These are phyloP conservation scores for Schizochytrium sp. DNA, from an alignment of 108 stramenopile genomes.

Conservation along the genomic window DNA sequence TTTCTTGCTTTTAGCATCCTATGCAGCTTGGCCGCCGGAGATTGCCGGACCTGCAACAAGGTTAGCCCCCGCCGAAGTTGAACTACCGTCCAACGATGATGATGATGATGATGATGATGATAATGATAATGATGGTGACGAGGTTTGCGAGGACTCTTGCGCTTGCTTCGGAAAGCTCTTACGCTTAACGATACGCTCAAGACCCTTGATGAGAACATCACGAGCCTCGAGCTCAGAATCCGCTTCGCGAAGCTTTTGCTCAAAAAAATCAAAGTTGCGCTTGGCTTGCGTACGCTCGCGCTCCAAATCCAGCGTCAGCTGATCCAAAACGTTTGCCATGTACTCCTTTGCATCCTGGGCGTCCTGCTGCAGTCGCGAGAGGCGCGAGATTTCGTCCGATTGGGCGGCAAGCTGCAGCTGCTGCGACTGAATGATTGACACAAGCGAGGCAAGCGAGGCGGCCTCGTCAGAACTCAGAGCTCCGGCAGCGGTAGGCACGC, in stretches of 20 bases:
- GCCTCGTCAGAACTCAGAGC: not conserved
- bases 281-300: constrained; percentile 10
- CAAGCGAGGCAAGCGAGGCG: not conserved
- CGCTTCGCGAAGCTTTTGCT: not conserved
- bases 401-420: not conserved
- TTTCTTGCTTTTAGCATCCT: too few relatives aligned
- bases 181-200: not conserved
- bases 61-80: too few relatives aligned
- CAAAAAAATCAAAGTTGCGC: constrained; percentile 11
- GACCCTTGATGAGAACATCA: not conserved
- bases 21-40: too few relatives aligned
- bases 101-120: too few relatives aligned
- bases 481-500: not conserved
- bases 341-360: not conserved
- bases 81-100: too few relatives aligned
- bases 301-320: not conserved
- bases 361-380: not conserved
- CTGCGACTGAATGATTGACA: not conserved
- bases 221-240: not conserved
- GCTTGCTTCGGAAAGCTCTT: too few relatives aligned
- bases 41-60: too few relatives aligned
- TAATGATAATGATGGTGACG: too few relatives aligned
- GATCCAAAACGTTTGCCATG: not conserved
- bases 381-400: not conserved
- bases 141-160: too few relatives aligned